Evolutionary conservation across 2,329 filamentous ascomycete genomes (phyloP), one percentile per base, ranked within the genome.

Genomic region (Ilyonectria sp.): DNA sequence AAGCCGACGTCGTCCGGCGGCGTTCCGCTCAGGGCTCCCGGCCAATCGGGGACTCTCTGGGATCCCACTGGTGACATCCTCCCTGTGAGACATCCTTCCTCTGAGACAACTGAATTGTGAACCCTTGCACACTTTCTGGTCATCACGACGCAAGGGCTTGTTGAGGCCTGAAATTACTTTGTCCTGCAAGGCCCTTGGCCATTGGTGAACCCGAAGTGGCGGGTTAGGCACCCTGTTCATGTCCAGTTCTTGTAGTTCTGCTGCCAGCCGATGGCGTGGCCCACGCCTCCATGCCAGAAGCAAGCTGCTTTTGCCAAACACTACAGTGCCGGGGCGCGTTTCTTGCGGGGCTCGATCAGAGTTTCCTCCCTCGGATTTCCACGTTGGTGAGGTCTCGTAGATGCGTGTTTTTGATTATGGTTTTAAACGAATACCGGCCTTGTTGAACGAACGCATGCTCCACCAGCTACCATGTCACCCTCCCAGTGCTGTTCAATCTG

Each of bases 181-280:
- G 13, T 35, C n/a, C 10, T 33, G 26, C 29, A 9, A 7, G 17
- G 11, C n/a, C 29, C 10, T 21, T 10, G 49, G 31, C 17, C 21
- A 52, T 56, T 52, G 58, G 50, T 11, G 35, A 35, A 46, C 43
- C 50, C 50, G 37, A 33, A 44, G 40, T 29, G 19, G 50, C 54
- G 31, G 57, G 29, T 29, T 50, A 26, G 37, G 21, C 29, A 47
- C 35, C 53, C 21, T 19, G 17, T 43, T 43, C 35, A 35, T 13
- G 49, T 53, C n/a, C 13, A 35, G 44, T 46, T 21, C 19, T 21
- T 46, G 10, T 11, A 23, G 7, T 9, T 37, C 17, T 29, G 11
- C 13, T 29, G 21, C 11, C 17, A 31, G 47, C 15, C 40, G 49
- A 31, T 19, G 8, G n/a, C 26, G 23, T 23, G 19, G 13, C 23